Percentiles rank a stretch among this genome's conserved stretches.
Conservation (phyloP, 1,284 basidiomycete genomes). For the Cutaneotrichosporon sp. region DNA sequence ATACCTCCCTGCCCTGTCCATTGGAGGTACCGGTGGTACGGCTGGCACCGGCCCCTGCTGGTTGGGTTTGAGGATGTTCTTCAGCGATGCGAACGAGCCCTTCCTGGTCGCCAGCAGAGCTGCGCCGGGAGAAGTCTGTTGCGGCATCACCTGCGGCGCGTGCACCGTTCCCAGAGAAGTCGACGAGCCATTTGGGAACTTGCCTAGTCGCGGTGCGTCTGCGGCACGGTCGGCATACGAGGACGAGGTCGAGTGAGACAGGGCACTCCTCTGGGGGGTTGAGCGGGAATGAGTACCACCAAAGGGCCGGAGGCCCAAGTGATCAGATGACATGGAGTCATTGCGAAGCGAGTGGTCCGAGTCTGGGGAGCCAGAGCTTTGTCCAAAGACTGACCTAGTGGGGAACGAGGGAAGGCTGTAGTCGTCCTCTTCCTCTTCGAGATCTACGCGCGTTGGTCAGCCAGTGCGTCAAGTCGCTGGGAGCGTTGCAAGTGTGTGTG, state of each 20-base stretch:
- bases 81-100: slow-evolving; percentile 79
- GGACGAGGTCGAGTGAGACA: slow-evolving; percentile 10
- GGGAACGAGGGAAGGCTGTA: slow-evolving; percentile 36
- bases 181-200: slow-evolving; percentile 48
- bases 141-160: slow-evolving; percentile 5
- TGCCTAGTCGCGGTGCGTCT: slow-evolving; percentile 31
- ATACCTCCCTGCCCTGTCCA: slow-evolving; percentile 37
- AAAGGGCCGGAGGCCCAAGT: slow-evolving; percentile 5
- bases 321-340: slow-evolving; percentile 31
- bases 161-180: slow-evolving; percentile 48
- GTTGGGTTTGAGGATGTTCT: slow-evolving; percentile 74
- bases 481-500: neutral
- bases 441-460: slow-evolving; percentile 26
- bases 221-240: slow-evolving; percentile 19
- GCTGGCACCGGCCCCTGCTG: slow-evolving; percentile 21
- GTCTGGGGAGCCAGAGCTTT: slow-evolving; percentile 22
- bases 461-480: neutral
- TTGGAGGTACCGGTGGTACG: slow-evolving; percentile 40
- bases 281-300: slow-evolving; percentile 2
- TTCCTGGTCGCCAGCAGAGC: slow-evolving; percentile 60
- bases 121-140: slow-evolving; percentile 16
- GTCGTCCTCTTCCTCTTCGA: slow-evolving; percentile 50
- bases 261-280: slow-evolving; percentile 4
- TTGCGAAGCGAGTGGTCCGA: slow-evolving; percentile 30
- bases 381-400: slow-evolving; percentile 28